Base-by-base conservation (phyloP, 2,329 filamentous ascomycete genomes). In the Aspergillus hortae region DNA sequence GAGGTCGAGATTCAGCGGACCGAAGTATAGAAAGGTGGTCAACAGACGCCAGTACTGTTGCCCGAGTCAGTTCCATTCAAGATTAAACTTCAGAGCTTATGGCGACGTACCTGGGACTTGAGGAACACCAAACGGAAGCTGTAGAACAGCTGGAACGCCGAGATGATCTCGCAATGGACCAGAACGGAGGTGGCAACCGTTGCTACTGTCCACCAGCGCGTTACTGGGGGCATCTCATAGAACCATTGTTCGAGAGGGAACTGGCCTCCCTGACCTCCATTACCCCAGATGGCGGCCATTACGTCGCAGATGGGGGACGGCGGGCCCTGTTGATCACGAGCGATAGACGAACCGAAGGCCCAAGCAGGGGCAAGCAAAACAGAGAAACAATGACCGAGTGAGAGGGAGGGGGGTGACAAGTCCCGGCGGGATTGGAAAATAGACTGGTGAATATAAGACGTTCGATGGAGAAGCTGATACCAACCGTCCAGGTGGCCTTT, bases 161-260 rank as follows among this genome's bases (percentile, higher is more conserved):
- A 94, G 58, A 97, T 78, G 69, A 97, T 86, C 65, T 95, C 86
- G 74, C 91, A 97, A 73, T 97, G 94, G 4, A 97, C 91, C 61
- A 97, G 77, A 14, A 91, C 85, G 61, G 91, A 95, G 10, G 88
- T 94, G 52, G 90, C 77, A 40, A 97, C 85, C 0, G 92, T 95
- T 4, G 92, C 91, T 21, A 90, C 92, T 19, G 94, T 97, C 94
- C 94, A 99, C 87, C 89, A 95, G 56, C 94, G 81, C 35, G 94
- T 99, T 73, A 92, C 95, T 23, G 94, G 85, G 3, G 94, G 94
- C 88, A 96, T 96, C 72, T 99, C 94, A 81, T 90, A 96, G 74
- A 96, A 97, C 94, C 94, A 99, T 61, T 92, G 88, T 74, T 97
- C 94, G 6, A 99, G 81, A 40, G 92, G 94, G 66, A 96, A 79